These are phyloP conservation scores for Aspergillus sojae DNA, from an alignment of 2,329 filamentous ascomycete species.

Conservation along the genomic window DNA sequence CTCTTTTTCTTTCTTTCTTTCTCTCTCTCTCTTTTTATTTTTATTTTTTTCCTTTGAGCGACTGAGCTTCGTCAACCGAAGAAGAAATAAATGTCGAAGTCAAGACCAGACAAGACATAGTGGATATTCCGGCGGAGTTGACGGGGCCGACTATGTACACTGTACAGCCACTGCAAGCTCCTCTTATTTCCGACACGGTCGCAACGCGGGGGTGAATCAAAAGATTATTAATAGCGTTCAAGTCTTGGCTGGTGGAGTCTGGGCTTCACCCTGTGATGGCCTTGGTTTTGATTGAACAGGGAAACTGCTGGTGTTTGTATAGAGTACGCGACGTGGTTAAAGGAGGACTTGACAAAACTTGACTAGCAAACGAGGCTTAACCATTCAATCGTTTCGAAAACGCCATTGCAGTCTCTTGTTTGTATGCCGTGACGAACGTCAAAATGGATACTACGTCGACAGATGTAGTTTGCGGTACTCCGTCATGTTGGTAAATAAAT, in stretches of 20 bases:
- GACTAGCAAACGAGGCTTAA: neutral
- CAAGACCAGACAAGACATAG: neutral
- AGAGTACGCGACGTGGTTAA: neutral
- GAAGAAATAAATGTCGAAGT: neutral
- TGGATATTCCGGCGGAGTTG: neutral
- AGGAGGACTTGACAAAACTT: neutral
- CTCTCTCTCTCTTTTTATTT: neutral
- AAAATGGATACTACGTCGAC: no score
- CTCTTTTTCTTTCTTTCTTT: neutral
- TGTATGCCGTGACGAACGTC: neutral
- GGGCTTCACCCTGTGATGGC: neutral
- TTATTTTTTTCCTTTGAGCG: neutral
- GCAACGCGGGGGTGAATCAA: neutral
- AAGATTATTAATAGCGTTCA: neutral
- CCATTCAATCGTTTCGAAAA: neutral
- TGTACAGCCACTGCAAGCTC: neutral
- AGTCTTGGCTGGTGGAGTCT: neutral
- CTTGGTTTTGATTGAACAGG: neutral
- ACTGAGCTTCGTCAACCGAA: neutral
- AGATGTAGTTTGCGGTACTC: neutral
- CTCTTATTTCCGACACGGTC: conserved; percentile 1
- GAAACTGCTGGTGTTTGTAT: neutral
- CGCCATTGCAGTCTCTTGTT: neutral
- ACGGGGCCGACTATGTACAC: neutral
- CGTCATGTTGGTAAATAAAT: neutral